Conservation (phyloP, 2,329 filamentous ascomycete species). For the Beauveria brongniartii region DNA sequence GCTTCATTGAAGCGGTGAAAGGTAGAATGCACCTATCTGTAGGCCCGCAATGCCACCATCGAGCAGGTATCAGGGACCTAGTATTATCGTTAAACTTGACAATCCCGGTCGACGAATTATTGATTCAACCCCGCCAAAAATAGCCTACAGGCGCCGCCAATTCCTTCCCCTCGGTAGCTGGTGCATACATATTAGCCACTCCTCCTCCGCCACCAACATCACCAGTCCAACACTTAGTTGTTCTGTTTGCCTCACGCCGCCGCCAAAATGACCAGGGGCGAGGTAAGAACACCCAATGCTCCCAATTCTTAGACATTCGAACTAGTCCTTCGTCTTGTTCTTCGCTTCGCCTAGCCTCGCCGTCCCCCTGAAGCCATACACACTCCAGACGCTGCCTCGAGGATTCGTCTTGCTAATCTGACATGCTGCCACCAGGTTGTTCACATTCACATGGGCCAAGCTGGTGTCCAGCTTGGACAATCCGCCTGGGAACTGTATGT, state of each 20-base stretch:
- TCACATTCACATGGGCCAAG: slow-evolving; percentile 59
- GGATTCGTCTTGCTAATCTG: slow-evolving; percentile 12
- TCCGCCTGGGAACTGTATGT: slow-evolving; percentile 70
- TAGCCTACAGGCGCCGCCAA: slow-evolving; percentile 16
- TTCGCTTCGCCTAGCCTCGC: slow-evolving; percentile 6
- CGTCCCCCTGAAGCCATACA: slow-evolving; percentile 8
- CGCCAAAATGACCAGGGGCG: slow-evolving; percentile 44
- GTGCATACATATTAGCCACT: not conserved
- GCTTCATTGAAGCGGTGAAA: slow-evolving; percentile 19
- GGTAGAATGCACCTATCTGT: slow-evolving; percentile 10
- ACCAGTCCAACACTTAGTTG: slow-evolving; percentile 16
- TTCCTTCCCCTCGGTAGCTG: slow-evolving; percentile 18
- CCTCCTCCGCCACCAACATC: slow-evolving; percentile 19
- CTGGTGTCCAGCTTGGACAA: slow-evolving; percentile 67
- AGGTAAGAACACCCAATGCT: slow-evolving; percentile 32
- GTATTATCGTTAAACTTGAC: not conserved
- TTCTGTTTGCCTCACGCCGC: slow-evolving; percentile 15
- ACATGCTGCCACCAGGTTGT: slow-evolving; percentile 39
- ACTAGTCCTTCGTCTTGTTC: slow-evolving; percentile 2
- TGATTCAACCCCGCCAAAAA: slow-evolving; percentile 21
- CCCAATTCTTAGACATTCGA: not conserved
- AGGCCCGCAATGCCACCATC: not conserved
- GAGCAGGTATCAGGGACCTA: slow-evolving; percentile 11
- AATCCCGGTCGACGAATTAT: slow-evolving; percentile 13
- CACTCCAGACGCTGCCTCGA: slow-evolving; percentile 2